A percentile compares a stretch with the other conserved stretches of the same genome.
phyloP scores from a whole-genome alignment of 176 grass and related monocot genomes.

The Dendrocalamus sinicus region DNA sequence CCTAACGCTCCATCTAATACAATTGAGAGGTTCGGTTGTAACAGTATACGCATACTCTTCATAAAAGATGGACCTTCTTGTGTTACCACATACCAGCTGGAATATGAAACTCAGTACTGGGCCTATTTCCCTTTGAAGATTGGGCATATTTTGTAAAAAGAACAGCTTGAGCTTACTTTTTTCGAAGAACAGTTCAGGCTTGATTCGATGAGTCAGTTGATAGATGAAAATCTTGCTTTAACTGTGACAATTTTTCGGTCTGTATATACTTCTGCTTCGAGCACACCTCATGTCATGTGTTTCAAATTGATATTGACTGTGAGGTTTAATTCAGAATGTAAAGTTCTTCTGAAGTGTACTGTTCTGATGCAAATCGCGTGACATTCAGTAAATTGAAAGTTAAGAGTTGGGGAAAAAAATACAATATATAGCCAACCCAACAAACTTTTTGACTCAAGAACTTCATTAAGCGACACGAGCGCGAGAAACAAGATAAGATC shows the following conservation, averaged over 20 bases:
- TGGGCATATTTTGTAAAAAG: background rate
- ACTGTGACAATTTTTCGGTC: background rate
- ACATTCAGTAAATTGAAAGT: conserved; percentile 27
- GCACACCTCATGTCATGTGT: background rate
- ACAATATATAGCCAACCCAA: background rate
- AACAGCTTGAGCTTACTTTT: background rate
- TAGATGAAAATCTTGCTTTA: conserved; percentile 31
- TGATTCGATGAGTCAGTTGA: background rate
- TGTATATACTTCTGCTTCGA: background rate
- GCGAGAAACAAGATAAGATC: conserved; percentile 38
- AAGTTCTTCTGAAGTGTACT: background rate
- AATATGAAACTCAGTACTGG: background rate
- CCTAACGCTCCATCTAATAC: no score
- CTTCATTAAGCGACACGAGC: background rate
- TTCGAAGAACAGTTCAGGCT: background rate
- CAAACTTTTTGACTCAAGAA: background rate
- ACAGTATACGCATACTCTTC: background rate
- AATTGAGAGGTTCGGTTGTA: no score
- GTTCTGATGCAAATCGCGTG: background rate
- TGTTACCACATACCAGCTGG: background rate
- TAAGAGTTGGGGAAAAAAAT: background rate
- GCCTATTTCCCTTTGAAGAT: background rate
- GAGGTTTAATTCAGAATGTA: background rate
- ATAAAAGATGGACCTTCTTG: background rate
- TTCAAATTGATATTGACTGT: background rate